Conservation (phyloP, 2,329 filamentous ascomycete genomes). For the Pyricularia pennisetigena region DNA sequence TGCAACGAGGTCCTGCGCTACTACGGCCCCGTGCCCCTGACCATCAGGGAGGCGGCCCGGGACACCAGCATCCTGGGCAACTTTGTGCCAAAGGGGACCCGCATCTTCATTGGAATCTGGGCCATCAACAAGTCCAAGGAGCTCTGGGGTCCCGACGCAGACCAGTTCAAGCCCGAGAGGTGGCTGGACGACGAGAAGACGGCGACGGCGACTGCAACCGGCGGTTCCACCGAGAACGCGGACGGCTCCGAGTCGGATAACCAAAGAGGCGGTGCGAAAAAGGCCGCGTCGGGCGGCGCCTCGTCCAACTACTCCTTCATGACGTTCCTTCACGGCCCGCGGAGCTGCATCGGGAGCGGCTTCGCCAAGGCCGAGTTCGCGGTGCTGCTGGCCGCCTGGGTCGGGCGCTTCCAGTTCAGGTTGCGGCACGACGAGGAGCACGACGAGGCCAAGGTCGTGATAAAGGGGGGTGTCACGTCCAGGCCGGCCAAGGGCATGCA, state of each 20-base stretch:
- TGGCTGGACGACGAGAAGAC: conserved; percentile 46
- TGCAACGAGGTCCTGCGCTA: conserved; percentile 69
- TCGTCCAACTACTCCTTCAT: conserved; percentile 67
- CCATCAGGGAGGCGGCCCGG: conserved; percentile 52
- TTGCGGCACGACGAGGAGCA: conserved; percentile 47
- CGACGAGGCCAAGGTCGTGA: conserved; percentile 55
- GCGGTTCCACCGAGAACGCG: conserved; percentile 8
- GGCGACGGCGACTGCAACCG: conserved; percentile 19
- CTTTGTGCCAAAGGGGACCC: conserved; percentile 59
- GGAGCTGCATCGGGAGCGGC: conserved; percentile 72
- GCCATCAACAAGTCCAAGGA: conserved; percentile 59
- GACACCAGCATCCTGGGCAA: conserved; percentile 58
- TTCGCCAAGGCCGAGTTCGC: conserved; percentile 83
- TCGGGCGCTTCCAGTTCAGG: conserved; percentile 63
- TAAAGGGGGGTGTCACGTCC: conserved; percentile 62
- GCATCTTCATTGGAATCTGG: conserved; percentile 53
- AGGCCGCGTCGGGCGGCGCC: conserved; percentile 57
- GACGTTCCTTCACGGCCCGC: conserved; percentile 78
- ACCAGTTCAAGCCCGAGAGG: conserved; percentile 67
- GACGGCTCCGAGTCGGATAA: conserved; percentile 6
- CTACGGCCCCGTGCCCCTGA: conserved; percentile 61
- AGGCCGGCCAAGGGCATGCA: conserved; percentile 64
- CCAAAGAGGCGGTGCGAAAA: conserved; percentile 18
- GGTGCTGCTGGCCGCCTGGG: conserved; percentile 66
- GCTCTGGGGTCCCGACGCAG: conserved; percentile 70